Base-by-base conservation (phyloP, 331 rosid species). In the Pyrus hybrid region DNA sequence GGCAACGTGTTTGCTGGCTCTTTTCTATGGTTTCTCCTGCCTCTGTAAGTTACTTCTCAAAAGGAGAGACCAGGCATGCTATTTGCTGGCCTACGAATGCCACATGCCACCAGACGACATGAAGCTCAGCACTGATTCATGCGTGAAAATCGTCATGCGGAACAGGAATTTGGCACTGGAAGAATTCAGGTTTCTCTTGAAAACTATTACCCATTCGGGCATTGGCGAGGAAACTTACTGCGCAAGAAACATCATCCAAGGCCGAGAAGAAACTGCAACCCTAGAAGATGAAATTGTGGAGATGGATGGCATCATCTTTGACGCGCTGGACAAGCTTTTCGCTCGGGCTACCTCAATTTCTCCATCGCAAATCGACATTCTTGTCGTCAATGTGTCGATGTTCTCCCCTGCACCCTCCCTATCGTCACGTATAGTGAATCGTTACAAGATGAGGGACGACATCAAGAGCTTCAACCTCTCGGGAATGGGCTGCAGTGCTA, bases 401-500 rank as follows among this genome's bases (percentile, higher is more conserved):
- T 45, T 81, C 28, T 67, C 81, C 65, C 68, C 81, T 11, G 30
- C 65, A 14, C 88, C 88, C 13, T 85, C 88, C 4, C 45, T 81
- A 7, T 45, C 85, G 1, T 29, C 81, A 3, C 65, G 77, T 28
- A 81, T 81, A 6, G 35, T 84, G 29, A 82, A 82, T 37, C 57
- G 72, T 12, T 84, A 70, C 68, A 64, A 79, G 8, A 57, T 79
- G 78, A 66, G 78, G 64, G 78, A 74, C 18, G 78, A 81, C 29
- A 30, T 84, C 54, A 81, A 74, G 75, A 67, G 74, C 21, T 81
- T 77, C 76, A 84, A 78, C 71, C 83, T 84, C 28, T 51, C 85
- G 7, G 88, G 88, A 25, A 84, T 84, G 85, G 79, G 88, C 10
- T 84, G 85, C 73, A 84, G 88, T 18, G 85, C 76, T 0, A 84